Base-by-base conservation (phyloP, 2,329 filamentous ascomycete species). In the Fusarium lyarnte region DNA sequence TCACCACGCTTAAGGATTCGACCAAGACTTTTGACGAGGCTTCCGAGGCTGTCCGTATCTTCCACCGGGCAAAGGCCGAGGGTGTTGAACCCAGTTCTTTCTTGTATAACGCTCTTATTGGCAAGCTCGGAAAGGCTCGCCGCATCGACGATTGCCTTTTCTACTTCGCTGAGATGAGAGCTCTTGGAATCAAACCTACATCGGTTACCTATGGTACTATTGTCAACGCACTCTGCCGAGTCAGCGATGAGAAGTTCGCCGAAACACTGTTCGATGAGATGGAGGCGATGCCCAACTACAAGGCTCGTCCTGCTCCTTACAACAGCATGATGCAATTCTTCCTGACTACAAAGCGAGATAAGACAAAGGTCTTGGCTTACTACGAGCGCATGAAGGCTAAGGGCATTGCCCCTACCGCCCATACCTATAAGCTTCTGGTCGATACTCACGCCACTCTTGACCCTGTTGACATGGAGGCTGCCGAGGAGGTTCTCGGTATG, bases 301-400 rank as follows among this genome's bases (percentile, higher is more conserved):
- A 98, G 87, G 94, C 96, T 43, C 92, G 96, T 14, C 95, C 96
- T 31, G 96, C 96, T 29, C 96, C 96, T 2, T 99, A 99, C 87
- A 98, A 99, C 87, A 97, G 94, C 83, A 93, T 99, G 91, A 99
- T 99, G 90, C 96, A 99, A 81, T 98, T 97, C 85, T 99, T 98
- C 89, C 87, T 98, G 75, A 97, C 94, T 63, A 98, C 95, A 61
- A 98, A 98, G 89, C 94, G 94, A 58, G 95, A 99, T 82, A 95
- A 96, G 84, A 85, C 87, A 81, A 98, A 98, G 89, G 95, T 98
- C 9, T 87, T 99, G 29, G 88, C 91, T 36, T 99, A 98, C 87
- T 98, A 97, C 80, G 92, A 97, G 82, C 93, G 95, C 70, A 98
- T 99, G 96, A 90, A 92, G 80, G 87, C 90, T 27, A 93, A 92